Base-by-base conservation (phyloP, 192 early-diverging fungal species). In the Linnemannia exigua region DNA sequence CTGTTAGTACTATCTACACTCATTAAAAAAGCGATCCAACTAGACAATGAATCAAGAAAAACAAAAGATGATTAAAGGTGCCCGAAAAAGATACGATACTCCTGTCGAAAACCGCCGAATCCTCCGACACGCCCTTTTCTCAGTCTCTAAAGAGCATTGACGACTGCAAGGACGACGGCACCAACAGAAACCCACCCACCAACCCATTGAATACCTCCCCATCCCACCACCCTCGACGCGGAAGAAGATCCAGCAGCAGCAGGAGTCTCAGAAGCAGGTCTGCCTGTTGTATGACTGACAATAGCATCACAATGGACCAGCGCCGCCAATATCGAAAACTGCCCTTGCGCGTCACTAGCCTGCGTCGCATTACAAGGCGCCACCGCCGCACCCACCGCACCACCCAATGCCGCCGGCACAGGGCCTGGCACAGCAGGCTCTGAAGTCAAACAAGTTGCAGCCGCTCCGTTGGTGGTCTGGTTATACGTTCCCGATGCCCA, bases 311-410 rank as follows among this genome's bases (percentile, higher is more conserved):
- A 82, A 17, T 77, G 50, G 17, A 76, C 14, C 17, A 76, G 6
- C 22, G 28, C 15, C 19, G 7, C 19, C 19, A 82, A 67, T 6
- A 75, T 70, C 12, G 41, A 54, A 41, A 82, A 77, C 69, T 72
- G 52, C 25, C 9, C n/a, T 1, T 14, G 31, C 0, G 75, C 69
- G 0, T 31, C 52, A 2, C 37, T 12, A 6, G 50, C 58, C 36
- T 82, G 44, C 0, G 52, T 46, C 9, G 74, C 74, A n/a, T 61
- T 72, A 51, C 80, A 82, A n/a, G 61, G 58, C 20, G 33, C 75
- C 0, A 6, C 52, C 38, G 7, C 37, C 35, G n/a, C 54, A 54
- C 11, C 58, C 58, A 11, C 14, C 11, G 28, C 28, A 31, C 52
- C 22, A 17, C 22, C 22, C 22, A 54, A 54, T 20, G 52, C 52